Evolutionary conservation across 768 basidiomycete species (phyloP).

Genomic region (Sporobolomyces pararoseus): DNA sequence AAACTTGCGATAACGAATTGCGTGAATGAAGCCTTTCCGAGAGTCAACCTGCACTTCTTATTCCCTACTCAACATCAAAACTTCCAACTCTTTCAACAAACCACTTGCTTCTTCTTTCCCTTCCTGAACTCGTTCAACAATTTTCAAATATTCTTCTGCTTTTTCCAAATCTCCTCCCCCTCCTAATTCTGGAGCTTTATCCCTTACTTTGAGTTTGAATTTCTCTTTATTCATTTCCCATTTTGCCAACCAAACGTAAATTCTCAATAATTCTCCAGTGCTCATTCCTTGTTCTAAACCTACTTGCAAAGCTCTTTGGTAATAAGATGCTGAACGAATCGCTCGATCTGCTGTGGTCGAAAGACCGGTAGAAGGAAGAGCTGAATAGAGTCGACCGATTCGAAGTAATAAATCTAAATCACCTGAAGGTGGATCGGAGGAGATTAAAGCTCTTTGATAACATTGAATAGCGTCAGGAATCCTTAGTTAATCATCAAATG

Average conservation of each 20-base stretch:
- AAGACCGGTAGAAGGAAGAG: constrained; percentile 54
- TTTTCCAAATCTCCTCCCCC: constrained; percentile 20
- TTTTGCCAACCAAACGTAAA: constrained; percentile 34
- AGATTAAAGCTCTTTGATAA: constrained; percentile 72
- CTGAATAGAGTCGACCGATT: constrained; percentile 67
- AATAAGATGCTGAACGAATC: constrained; percentile 69
- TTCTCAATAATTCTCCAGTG: constrained; percentile 13
- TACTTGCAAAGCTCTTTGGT: constrained; percentile 59
- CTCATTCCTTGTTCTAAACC: constrained; percentile 12
- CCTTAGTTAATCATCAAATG: no score
- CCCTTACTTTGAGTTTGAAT: no score
- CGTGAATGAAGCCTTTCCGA: no score
- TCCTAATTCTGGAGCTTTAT: neutral
- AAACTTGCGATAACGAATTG: no score
- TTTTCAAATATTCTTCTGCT: constrained; percentile 29
- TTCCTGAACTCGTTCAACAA: constrained; percentile 27
- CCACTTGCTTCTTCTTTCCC: constrained; percentile 37
- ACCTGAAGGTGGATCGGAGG: constrained; percentile 39
- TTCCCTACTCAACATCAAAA: constrained; percentile 30
- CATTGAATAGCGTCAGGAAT: constrained; percentile 84
- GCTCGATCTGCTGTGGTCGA: constrained; percentile 49
- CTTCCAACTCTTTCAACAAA: constrained; percentile 34
- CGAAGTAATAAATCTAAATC: constrained; percentile 52
- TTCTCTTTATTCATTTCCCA: constrained; percentile 31
- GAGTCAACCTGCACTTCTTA: no score